These are phyloP conservation scores for Ceratobasidium sp. DNA, from an alignment of 1,284 basidiomycete species.

Conservation along the genomic window DNA sequence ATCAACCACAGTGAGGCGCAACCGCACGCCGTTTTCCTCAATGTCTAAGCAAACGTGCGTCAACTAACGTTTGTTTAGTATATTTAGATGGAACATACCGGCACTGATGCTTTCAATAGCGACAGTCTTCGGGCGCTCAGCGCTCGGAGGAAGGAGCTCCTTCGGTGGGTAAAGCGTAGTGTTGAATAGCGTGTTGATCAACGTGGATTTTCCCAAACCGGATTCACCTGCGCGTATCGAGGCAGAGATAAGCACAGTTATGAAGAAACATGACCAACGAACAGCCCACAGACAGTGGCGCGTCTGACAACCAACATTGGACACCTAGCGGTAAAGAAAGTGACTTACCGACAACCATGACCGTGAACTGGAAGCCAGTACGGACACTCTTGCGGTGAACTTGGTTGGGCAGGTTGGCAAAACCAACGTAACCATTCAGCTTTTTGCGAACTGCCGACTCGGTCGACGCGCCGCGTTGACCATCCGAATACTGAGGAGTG, in stretches of 20 bases:
- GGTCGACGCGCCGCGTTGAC: conserved; percentile 20
- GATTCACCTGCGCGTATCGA: conserved; percentile 80
- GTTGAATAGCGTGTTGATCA: conserved; percentile 98
- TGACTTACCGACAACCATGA: conserved; percentile 93
- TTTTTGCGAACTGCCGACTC: conserved; percentile 82
- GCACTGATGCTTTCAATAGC: conserved; percentile 96
- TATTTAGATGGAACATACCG: conserved; percentile 63
- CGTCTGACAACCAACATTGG: conserved; percentile 28
- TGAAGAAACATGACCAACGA: neutral
- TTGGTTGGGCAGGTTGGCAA: conserved; percentile 96
- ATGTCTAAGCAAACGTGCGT: conserved; percentile 72
- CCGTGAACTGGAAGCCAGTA: conserved; percentile 96
- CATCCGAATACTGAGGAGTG: conserved; percentile 27
- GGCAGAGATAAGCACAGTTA: conserved; percentile 9
- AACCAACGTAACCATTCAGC: conserved; percentile 88
- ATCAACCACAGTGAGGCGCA: conserved; percentile 96
- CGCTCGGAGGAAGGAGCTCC: conserved; percentile 81
- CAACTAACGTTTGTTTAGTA: neutral
- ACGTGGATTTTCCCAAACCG: conserved; percentile 95
- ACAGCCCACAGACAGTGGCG: conserved; percentile 13
- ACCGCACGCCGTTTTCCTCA: conserved; percentile 94
- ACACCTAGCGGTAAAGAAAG: conserved; percentile 22
- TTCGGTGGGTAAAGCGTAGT: conserved; percentile 91
- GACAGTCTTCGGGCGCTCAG: conserved; percentile 90
- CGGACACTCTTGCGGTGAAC: conserved; percentile 95